Evolutionary conservation across 2,329 filamentous ascomycete species (phyloP).

Genomic region (Penicillium expansum): DNA sequence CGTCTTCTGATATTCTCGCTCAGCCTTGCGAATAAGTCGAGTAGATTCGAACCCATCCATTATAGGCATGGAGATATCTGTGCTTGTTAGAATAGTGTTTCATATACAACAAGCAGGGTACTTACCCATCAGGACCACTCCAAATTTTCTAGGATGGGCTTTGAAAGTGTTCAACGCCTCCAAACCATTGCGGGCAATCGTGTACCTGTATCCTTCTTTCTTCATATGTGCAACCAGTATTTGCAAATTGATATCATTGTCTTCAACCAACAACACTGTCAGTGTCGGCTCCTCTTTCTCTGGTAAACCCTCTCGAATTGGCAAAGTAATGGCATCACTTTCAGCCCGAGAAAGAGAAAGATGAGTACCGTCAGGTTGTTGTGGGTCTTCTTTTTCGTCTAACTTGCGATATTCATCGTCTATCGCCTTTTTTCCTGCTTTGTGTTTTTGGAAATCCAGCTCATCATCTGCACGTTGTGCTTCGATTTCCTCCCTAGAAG

Average conservation of each 20-base stretch:
- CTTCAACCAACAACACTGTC: constrained; percentile 37
- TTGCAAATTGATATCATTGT: constrained; percentile 38
- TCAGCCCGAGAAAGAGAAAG: not conserved
- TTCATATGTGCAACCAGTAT: constrained; percentile 34
- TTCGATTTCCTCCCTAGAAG: not conserved
- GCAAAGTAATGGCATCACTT: not conserved
- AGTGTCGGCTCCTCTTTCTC: constrained; percentile 7
- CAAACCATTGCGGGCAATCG: constrained; percentile 36
- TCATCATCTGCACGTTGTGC: not conserved
- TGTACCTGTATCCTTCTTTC: constrained; percentile 29
- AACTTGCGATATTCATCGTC: not conserved
- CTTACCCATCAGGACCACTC: constrained; percentile 17
- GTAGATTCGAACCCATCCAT: constrained; percentile 37
- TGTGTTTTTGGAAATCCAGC: not conserved
- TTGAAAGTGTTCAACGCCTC: constrained; percentile 34
- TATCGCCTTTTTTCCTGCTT: not conserved
- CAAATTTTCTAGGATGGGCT: constrained; percentile 6
- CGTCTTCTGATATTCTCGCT: constrained; percentile 8
- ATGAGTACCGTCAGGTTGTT: not conserved
- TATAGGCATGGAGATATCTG: constrained; percentile 38
- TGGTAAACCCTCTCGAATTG: not conserved
- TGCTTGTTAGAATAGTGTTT: not conserved
- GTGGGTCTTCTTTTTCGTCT: not conserved
- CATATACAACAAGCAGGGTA: not conserved
- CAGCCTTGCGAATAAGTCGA: constrained; percentile 28